Percentiles rank a stretch among this genome's conserved stretches.
These are phyloP conservation scores for Parmelia sp. DNA, from an alignment of 495 filamentous ascomycete genomes.

Conservation along the genomic window DNA sequence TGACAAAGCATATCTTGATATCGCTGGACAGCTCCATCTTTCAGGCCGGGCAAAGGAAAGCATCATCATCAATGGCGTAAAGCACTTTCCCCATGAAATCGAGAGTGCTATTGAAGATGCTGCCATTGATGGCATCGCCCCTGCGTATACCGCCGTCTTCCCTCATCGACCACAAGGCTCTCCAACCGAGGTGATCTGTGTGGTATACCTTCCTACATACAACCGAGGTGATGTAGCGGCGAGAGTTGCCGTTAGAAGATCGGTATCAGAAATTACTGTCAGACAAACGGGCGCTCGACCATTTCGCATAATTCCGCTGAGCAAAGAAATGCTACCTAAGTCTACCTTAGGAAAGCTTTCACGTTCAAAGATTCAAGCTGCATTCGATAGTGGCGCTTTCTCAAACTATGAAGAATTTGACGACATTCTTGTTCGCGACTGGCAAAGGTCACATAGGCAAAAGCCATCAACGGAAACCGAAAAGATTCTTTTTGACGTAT, in stretches of 20 bases:
- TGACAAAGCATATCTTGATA: conserved; percentile 58
- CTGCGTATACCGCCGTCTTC: too few species aligned
- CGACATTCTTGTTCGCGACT: conserved; percentile 16
- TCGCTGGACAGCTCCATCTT: conserved; percentile 49
- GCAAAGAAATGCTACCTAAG: conserved; percentile 24
- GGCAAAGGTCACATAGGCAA: conserved; percentile 5
- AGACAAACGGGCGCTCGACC: conserved; percentile 6
- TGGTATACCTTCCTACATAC: too few species aligned
- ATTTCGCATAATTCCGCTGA: conserved; percentile 27
- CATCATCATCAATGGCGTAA: conserved; percentile 51
- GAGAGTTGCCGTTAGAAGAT: too few species aligned
- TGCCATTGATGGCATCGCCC: too few species aligned
- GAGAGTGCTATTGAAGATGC: conserved; percentile 38
- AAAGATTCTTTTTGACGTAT: conserved; percentile 15
- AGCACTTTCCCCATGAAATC: conserved; percentile 39
- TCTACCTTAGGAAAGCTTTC: conserved; percentile 47
- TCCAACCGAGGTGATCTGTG: too few species aligned
- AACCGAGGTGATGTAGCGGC: too few species aligned
- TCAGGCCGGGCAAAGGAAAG: conserved; percentile 49
- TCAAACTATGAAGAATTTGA: conserved; percentile 13
- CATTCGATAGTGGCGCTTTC: conserved; percentile 34
- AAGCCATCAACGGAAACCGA: conserved; percentile 2
- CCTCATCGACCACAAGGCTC: too few species aligned
- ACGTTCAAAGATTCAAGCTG: conserved; percentile 33
- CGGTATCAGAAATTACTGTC: too few species aligned